A percentile compares a stretch with the other conserved stretches of the same genome.
Conservation (phyloP, 139 green algal genomes). For the Spirogloea muscicola region DNA sequence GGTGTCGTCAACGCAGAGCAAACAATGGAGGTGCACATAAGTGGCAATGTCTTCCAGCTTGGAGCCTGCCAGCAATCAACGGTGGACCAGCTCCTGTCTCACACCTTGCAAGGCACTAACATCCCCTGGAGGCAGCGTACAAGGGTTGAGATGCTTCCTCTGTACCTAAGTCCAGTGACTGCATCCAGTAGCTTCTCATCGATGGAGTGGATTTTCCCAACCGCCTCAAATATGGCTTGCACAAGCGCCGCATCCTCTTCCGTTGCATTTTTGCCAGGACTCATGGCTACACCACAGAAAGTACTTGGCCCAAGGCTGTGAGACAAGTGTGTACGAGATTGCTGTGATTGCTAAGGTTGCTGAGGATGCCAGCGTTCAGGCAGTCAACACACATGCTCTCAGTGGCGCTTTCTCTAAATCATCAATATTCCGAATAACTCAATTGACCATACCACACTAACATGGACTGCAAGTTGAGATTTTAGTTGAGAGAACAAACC, state of each 20-base stretch:
- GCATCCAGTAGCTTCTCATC: conserved; percentile 86
- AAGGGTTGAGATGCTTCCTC: conserved; percentile 22
- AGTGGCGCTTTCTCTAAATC: not conserved
- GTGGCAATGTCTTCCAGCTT: no score
- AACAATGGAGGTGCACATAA: no score
- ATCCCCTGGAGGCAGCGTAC: not conserved
- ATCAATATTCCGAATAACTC: not conserved
- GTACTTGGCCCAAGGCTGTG: not conserved
- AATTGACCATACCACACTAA: not conserved
- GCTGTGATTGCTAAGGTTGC: not conserved
- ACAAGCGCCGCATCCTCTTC: conserved; percentile 58
- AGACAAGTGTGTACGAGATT: not conserved
- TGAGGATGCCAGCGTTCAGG: not conserved
- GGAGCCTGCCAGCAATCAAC: no score
- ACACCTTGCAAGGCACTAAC: no score
- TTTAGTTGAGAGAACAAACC: conserved; percentile 9
- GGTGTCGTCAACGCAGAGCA: no score
- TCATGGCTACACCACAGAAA: conserved; percentile 66
- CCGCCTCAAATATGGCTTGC: conserved; percentile 33
- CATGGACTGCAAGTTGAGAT: not conserved
- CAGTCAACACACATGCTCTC: not conserved
- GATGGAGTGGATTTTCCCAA: conserved; percentile 45
- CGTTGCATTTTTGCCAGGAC: conserved; percentile 65
- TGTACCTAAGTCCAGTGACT: conserved; percentile 80
- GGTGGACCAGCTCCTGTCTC: no score